These are phyloP conservation scores for Boletellus emodensis DNA, from an alignment of 768 basidiomycete genomes.

Conservation along the genomic window DNA sequence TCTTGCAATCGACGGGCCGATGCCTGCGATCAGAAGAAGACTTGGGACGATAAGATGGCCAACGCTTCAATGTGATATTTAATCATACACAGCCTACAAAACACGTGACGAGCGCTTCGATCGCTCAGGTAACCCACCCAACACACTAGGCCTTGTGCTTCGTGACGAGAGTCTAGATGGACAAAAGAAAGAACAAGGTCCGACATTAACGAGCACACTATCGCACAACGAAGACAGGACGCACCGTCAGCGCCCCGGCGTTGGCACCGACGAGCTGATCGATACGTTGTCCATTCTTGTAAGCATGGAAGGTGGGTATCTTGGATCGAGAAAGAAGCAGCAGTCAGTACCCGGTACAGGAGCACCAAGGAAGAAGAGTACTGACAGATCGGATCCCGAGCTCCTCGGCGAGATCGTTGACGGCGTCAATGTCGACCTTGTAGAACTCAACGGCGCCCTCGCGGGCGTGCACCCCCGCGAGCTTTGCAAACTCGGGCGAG, in stretches of 20 bases:
- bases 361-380: neutral
- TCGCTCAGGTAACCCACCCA: too few species aligned
- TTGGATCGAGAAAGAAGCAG: neutral
- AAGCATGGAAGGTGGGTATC: conserved; percentile 20
- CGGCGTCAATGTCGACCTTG: neutral
- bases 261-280: neutral
- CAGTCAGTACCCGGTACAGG: neutral
- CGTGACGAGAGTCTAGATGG: neutral
- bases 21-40: neutral
- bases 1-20: conserved; percentile 12
- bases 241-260: neutral
- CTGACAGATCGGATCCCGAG: neutral
- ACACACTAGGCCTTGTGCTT: neutral
- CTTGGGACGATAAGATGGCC: neutral
- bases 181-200: neutral
- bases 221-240: neutral
- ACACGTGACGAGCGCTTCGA: too few species aligned
- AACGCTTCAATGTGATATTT: neutral
- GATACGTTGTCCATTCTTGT: neutral
- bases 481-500: neutral
- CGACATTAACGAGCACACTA: neutral
- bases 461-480: neutral
- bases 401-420: neutral
- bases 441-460: neutral
- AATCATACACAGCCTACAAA: too few species aligned